Base-by-base conservation (phyloP, 148 eudicot species). In the Fallopia convolvulus region DNA sequence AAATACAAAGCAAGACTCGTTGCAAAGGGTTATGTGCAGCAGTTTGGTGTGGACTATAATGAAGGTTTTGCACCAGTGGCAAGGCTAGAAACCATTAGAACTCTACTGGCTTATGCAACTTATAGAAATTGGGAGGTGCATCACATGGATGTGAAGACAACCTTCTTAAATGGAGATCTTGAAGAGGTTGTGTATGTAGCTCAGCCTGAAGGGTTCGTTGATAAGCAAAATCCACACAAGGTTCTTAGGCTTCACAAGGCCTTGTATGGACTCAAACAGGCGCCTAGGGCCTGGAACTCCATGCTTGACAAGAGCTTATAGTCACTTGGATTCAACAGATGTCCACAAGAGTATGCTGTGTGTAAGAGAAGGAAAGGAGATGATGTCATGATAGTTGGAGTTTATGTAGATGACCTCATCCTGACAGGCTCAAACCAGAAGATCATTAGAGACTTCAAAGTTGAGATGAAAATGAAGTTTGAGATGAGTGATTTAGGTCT, bases 321-420 rank as follows among this genome's bases (percentile, higher is more conserved):
- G 7, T 4, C 23, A 0, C 26, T 41, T 17, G 12, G n/a, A 0
- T 74, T 74, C 53, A 46, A 41, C 0, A 41, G 53, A 20, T 74
- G 55, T 46, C 30, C 76, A 0, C 10, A 14, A 13, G 76, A 74
- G 18, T 52, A 41, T 41, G 49, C 2, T 6, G 76, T 74, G 9
- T 74, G 46, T n/a, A n/a, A 5, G 7, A 74, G 21, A 9, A 7
- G 15, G 30, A 8, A 5, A 47, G 53, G 42, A n/a, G 30, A 74
- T 8, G 52, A 46, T 41, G 8, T 74, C 42, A 30, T 47, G 10
- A 15, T 74, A 4, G 42, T 74, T 4, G 76, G 76, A 1, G 76
- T 74, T 5, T 74, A 74, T 74, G 76, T 74, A 8, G 76, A 74
- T 46, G 76, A 74, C 41, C 26, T 74, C 8, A 40, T 74, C 30